Evolutionary conservation across 2,329 filamentous ascomycete genomes (phyloP).

Genomic region (Aschersonia sp.): DNA sequence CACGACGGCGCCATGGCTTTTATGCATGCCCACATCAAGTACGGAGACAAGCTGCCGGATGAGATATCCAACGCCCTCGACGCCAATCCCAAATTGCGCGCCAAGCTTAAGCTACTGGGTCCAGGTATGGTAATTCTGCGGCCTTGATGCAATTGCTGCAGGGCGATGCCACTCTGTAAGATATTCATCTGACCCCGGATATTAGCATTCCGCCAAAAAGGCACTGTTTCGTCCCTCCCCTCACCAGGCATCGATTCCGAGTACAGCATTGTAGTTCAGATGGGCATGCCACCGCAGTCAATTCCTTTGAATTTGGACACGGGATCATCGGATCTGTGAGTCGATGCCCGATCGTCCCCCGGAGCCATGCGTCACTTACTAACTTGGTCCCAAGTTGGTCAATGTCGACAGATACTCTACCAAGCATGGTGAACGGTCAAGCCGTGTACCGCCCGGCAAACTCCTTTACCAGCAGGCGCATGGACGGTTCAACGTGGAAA

Average conservation of each 20-base stretch:
- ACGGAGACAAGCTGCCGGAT: conserved; percentile 15
- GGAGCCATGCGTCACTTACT: no score
- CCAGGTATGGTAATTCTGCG: not conserved
- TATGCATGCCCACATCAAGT: conserved; percentile 21
- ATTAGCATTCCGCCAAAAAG: conserved; percentile 6
- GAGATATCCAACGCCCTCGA: conserved; percentile 11
- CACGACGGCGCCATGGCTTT: conserved; percentile 17
- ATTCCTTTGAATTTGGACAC: conserved; percentile 60
- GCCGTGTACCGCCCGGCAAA: conserved; percentile 37
- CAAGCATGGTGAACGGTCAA: conserved; percentile 33
- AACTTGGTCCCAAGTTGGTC: conserved; percentile 40
- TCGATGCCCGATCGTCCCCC: no score
- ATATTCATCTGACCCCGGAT: not conserved
- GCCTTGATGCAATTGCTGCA: not conserved
- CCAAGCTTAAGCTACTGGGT: conserved; percentile 8
- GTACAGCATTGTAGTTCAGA: conserved; percentile 45
- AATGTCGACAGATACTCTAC: conserved; percentile 43
- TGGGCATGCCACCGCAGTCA: conserved; percentile 42
- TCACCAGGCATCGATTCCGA: conserved; percentile 32
- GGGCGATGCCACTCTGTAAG: no score
- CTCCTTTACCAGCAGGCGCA: conserved; percentile 25
- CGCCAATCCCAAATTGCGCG: conserved; percentile 9
- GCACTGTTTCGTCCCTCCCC: conserved; percentile 11
- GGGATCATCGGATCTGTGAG: conserved; percentile 33
- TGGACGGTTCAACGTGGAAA: conserved; percentile 32